Evolutionary conservation across 192 early-diverging fungal species (phyloP), one percentile per base, ranked within the genome.

Genomic region (Coemansia sp.): DNA sequence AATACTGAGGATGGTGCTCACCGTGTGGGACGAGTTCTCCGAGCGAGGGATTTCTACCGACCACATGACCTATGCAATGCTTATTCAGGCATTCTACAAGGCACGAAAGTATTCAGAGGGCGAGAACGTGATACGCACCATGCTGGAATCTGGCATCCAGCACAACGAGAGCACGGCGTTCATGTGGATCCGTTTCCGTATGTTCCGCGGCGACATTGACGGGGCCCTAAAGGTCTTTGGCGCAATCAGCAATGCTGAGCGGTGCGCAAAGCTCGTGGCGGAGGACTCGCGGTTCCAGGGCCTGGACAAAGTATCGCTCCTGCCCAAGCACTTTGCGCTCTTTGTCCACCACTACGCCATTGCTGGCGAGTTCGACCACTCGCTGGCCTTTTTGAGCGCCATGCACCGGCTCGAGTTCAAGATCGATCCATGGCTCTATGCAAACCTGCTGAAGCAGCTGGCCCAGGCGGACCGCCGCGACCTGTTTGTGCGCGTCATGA

Each of bases 1-100:
- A 18, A 35, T 8, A 1, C 33, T 73, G n/a, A 12, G 1, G 16
- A 52, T n/a, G 17, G 41, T 65, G 18, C 17, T 66, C 26, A 53
- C 47, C 6, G 10, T 65, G 26, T 73, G 58, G 58, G 33, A 31
- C 17, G 36, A 54, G 32, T 51, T 73, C 27, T 31, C 49, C 9
- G 40, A 54, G 26, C 43, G 29, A 5, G 40, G 43, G n/a, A 16
- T 57, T 2, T 20, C 41, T 16, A 45, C 51, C 1, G 36, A 22
- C 38, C 29, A 23, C 14, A 29, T 38, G 6, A 47, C 53, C 5
- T 73, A 65, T 31, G 40, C 46, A 0, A 29, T 51, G 3, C 9
- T 61, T 1, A 7, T 60, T 17, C 44, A 37, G 0, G 62, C 58
- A 17, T 43, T 51, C 9, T 44, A 38, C 7, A 52, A 53, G 8